Percentiles rank a stretch among this genome's conserved stretches.
Evolutionary conservation across 805 yeast species (phyloP).

Genomic region (Candida nitratophila): DNA sequence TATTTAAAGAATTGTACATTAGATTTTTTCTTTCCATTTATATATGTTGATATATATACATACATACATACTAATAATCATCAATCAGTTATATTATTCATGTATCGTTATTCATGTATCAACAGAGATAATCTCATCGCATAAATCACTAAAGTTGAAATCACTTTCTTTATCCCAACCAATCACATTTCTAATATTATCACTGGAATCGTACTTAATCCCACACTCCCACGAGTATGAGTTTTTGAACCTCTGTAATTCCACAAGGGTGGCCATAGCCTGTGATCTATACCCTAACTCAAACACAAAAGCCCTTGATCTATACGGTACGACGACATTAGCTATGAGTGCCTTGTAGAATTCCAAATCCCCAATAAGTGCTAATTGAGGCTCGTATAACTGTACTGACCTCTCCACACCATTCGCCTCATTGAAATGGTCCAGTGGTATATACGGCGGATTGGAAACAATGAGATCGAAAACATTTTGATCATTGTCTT

Average conservation of each 20-base stretch:
- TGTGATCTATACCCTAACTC: slow-evolving; percentile 69
- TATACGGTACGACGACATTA: slow-evolving; percentile 32
- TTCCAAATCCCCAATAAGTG: slow-evolving; percentile 72
- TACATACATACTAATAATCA: too few relatives aligned
- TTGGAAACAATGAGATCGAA: slow-evolving; percentile 65
- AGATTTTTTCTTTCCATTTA: too few relatives aligned
- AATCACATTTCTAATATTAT: slow-evolving; percentile 50
- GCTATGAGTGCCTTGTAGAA: slow-evolving; percentile 55
- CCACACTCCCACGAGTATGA: slow-evolving; percentile 36
- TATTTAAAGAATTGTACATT: too few relatives aligned
- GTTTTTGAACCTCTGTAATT: not conserved
- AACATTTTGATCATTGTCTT: slow-evolving; percentile 5
- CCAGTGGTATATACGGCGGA: slow-evolving; percentile 76
- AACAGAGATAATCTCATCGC: slow-evolving; percentile 7
- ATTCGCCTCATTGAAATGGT: slow-evolving; percentile 30
- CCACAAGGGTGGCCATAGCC: slow-evolving; percentile 31
- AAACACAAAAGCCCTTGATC: slow-evolving; percentile 57
- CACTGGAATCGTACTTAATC: slow-evolving; percentile 41
- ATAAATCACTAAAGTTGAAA: slow-evolving; percentile 4
- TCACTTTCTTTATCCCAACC: slow-evolving; percentile 40
- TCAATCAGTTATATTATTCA: too few relatives aligned
- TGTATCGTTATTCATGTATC: too few relatives aligned
- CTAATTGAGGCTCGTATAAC: slow-evolving; percentile 66
- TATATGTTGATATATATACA: too few relatives aligned
- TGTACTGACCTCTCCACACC: slow-evolving; percentile 62